phyloP scores from a whole-genome alignment of 805 yeast species.

The Kluyveromyces wickerhamii region DNA sequence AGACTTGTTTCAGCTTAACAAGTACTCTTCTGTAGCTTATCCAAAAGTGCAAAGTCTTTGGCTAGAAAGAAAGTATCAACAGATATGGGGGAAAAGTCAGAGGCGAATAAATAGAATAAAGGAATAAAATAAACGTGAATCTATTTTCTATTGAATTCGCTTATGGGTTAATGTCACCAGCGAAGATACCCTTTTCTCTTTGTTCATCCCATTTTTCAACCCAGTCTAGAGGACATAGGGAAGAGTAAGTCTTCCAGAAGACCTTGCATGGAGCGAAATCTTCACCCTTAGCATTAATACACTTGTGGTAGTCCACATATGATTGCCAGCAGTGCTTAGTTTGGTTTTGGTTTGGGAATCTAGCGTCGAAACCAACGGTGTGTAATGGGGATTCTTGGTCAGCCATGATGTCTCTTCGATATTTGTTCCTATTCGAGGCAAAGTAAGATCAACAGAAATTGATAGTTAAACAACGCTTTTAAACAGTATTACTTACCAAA shows the following conservation, averaged over 20 bases:
- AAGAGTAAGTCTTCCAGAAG: conserved; percentile 82
- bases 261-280: conserved; percentile 97
- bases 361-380: conserved; percentile 77
- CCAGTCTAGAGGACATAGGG: conserved; percentile 83
- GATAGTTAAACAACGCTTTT: too few species aligned
- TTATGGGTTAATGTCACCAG: conserved; percentile 39
- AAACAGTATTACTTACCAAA: too few species aligned
- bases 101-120: too few species aligned
- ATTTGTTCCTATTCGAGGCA: neutral
- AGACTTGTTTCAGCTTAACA: too few species aligned
- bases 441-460: neutral
- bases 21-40: too few species aligned
- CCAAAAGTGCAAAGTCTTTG: too few species aligned
- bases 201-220: conserved; percentile 83
- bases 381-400: conserved; percentile 38
- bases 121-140: too few species aligned
- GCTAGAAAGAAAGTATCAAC: too few species aligned
- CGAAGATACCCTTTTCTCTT: conserved; percentile 55
- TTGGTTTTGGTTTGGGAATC: conserved; percentile 97
- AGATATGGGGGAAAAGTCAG: too few species aligned
- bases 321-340: conserved; percentile 98
- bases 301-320: conserved; percentile 96
- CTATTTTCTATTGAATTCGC: too few species aligned
- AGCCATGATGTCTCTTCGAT: conserved; percentile 9
- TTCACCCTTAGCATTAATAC: conserved; percentile 94